Conservation (phyloP, 768 basidiomycete genomes). For the Collybiopsis luxurians region DNA sequence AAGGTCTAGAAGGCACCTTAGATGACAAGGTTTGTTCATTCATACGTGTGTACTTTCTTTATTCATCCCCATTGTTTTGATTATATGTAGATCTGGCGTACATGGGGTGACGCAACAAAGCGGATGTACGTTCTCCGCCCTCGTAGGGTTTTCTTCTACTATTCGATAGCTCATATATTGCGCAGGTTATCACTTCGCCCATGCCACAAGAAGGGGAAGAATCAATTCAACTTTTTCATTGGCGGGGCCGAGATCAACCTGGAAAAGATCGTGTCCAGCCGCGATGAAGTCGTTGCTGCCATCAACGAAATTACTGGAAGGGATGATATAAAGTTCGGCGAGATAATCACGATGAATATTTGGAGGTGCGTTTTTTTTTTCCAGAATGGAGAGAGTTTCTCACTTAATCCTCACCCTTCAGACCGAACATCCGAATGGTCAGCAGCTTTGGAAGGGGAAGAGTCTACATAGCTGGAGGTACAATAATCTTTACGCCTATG, state of each 20-base stretch:
- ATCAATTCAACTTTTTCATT: slow-evolving; percentile 28
- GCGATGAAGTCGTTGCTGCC: slow-evolving; percentile 15
- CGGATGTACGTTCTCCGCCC: slow-evolving; percentile 25
- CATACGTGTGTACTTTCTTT: not conserved
- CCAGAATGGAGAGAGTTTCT: not conserved
- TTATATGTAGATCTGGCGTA: slow-evolving; percentile 39
- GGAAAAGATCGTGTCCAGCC: slow-evolving; percentile 12
- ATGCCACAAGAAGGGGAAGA: slow-evolving; percentile 22
- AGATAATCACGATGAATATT: slow-evolving; percentile 19
- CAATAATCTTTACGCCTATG: not conserved
- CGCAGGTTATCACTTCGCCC: slow-evolving; percentile 29
- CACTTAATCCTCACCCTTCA: not conserved
- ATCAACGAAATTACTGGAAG: slow-evolving; percentile 17
- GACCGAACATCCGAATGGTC: slow-evolving; percentile 26
- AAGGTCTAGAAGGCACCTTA: slow-evolving; percentile 9
- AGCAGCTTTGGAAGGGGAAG: slow-evolving; percentile 20
- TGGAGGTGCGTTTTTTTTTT: slow-evolving; percentile 16
- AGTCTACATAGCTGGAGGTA: slow-evolving; percentile 23
- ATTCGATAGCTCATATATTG: not conserved
- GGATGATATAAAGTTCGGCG: slow-evolving; percentile 21
- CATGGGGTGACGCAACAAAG: slow-evolving; percentile 39
- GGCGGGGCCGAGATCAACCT: slow-evolving; percentile 22
- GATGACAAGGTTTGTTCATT: slow-evolving; percentile 27
- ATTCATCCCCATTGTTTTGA: too few species aligned
- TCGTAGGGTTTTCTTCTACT: not conserved